These are phyloP conservation scores for Karstenula rhodostoma DNA, from an alignment of 2,329 filamentous ascomycete species.

Conservation along the genomic window DNA sequence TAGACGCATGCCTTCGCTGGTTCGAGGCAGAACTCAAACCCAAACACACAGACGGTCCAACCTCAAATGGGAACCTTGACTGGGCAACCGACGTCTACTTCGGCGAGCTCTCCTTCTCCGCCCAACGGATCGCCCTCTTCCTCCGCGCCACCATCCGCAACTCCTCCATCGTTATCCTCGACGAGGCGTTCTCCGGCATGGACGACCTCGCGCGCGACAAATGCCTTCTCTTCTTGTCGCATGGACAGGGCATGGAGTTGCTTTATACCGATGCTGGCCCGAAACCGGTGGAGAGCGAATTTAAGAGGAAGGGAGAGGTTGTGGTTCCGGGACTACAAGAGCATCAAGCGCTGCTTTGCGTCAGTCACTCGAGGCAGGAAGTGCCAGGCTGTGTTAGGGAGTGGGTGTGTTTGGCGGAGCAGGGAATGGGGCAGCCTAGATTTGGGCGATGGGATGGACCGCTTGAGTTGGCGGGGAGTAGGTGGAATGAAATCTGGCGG, in stretches of 20 bases:
- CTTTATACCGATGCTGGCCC: constrained; percentile 43
- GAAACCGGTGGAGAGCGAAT: constrained; percentile 54
- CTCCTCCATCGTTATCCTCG: constrained; percentile 59
- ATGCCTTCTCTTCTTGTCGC: constrained; percentile 79
- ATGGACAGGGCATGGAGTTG: constrained; percentile 51
- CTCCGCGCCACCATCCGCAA: constrained; percentile 61
- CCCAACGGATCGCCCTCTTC: constrained; percentile 86
- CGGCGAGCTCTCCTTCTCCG: constrained; percentile 78
- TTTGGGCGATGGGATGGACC: constrained; percentile 71
- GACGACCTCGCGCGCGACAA: constrained; percentile 75
- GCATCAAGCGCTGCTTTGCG: constrained; percentile 85
- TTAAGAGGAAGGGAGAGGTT: constrained; percentile 50
- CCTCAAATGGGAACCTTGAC: constrained; percentile 37
- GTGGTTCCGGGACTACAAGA: constrained; percentile 69
- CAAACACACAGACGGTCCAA: constrained; percentile 17
- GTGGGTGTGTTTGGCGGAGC: constrained; percentile 86
- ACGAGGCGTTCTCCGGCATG: constrained; percentile 62
- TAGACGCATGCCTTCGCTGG: constrained; percentile 76
- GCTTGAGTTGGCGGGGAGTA: constrained; percentile 62
- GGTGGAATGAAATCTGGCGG: constrained; percentile 68
- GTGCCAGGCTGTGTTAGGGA: constrained; percentile 83
- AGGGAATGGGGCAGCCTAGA: constrained; percentile 70
- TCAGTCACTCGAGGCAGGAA: constrained; percentile 90
- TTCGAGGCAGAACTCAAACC: constrained; percentile 83
- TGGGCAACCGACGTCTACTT: constrained; percentile 77